Evolutionary conservation across 257 asterid genomes (phyloP), one percentile per base, ranked within the genome.

Genomic region (Haberlea rhodopensis): DNA sequence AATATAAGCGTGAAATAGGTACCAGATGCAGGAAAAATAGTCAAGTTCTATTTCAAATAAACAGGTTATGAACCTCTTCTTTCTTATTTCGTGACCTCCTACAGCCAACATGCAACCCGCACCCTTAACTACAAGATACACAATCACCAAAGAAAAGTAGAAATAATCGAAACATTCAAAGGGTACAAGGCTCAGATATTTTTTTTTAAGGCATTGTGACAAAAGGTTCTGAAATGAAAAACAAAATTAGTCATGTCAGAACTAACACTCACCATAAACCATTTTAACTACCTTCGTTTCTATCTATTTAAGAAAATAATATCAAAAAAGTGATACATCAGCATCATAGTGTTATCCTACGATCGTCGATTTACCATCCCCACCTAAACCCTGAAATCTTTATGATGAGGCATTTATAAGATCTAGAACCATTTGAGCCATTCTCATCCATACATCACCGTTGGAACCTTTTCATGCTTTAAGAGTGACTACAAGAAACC

Each of bases 401-500:
- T 18, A 40, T 26, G 32, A 51, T 27, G 45, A 6, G 32, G 29
- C 49, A 8, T 19, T 29, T 10, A 51, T 29, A 18, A 15, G 10
- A 25, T 25, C 5, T 4, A 22, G 8, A 43, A 25, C n/a, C n/a
- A n/a, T n/a, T n/a, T n/a, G n/a, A n/a, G n/a, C n/a, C n/a, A n/a
- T n/a, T n/a, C n/a, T 57, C 45, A 28, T 6, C 45, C 46, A n/a
- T 2, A 11, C 21, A 22, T 22, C 48, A 22, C 10, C n/a, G 16
- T 6, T 5, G 31, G 46, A 21, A 21, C 51, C 28, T 21, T 34
- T 56, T 15, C 3, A 21, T 22, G 53, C 24, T n/a, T 28, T 37
- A 11, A n/a, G n/a, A 32, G 59, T 48, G 37, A 23, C 48, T 46
- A 28, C n/a, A n/a, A n/a, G n/a, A 45, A 55, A 67, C 5, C 55